Percentiles rank a stretch among this genome's conserved stretches.
Evolutionary conservation across 371 early-diverging fungal species (phyloP).

Genomic region (Mortierella sp.): DNA sequence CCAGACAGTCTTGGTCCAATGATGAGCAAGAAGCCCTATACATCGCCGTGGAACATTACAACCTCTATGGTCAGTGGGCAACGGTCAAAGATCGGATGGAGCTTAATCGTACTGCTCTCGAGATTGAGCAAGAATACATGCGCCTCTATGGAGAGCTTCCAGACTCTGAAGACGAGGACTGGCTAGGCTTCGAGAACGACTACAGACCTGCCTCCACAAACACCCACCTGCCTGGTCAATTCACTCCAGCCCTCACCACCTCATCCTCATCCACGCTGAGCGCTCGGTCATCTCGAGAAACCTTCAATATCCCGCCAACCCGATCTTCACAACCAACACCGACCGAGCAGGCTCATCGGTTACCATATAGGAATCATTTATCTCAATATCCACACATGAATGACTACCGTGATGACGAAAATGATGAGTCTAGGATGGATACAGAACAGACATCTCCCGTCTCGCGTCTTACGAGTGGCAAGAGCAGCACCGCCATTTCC

Average conservation of each 20-base stretch:
- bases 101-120: slow-evolving; percentile 26
- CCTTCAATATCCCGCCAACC: slow-evolving; percentile 3
- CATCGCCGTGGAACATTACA: slow-evolving; percentile 36
- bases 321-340: slow-evolving; percentile 9
- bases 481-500: not conserved
- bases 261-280: slow-evolving; percentile 27
- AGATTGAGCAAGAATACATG: slow-evolving; percentile 51
- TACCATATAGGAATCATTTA: not conserved
- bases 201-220: not conserved
- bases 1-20: slow-evolving; percentile 37
- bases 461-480: slow-evolving; percentile 17
- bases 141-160: slow-evolving; percentile 49
- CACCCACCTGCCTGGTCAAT: not conserved
- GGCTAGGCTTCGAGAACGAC: not conserved
- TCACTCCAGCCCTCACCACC: slow-evolving; percentile 21
- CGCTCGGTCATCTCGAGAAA: slow-evolving; percentile 37
- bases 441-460: not conserved
- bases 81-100: slow-evolving; percentile 37
- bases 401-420: slow-evolving; percentile 15
- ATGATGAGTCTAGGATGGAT: slow-evolving; percentile 15
- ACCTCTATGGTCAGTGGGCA: slow-evolving; percentile 45
- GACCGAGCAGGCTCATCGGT: slow-evolving; percentile 6
- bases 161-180: slow-evolving; percentile 37
- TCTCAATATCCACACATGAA: not conserved
- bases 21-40: slow-evolving; percentile 46